Evolutionary conservation across 2,329 filamentous ascomycete species (phyloP).

Genomic region (Sclerotinia borealis): DNA sequence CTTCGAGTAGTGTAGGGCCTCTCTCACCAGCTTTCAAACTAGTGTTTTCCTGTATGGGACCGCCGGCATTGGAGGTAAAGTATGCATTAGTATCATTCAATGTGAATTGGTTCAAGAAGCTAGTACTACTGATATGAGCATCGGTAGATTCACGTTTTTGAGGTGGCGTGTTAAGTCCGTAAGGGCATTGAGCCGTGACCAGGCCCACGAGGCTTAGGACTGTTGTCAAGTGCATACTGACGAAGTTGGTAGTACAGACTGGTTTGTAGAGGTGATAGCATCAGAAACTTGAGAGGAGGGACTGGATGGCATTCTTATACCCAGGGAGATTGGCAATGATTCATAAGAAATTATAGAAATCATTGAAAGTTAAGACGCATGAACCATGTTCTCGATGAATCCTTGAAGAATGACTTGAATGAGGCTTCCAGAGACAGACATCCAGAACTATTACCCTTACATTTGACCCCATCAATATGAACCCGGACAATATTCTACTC

Average conservation of each 20-base stretch:
- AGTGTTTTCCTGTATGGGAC: constrained; percentile 60
- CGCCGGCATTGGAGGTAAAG: constrained; percentile 62
- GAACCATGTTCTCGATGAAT: not conserved
- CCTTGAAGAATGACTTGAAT: not conserved
- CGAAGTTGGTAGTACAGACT: not conserved
- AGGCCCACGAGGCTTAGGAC: not conserved
- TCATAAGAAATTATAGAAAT: not conserved
- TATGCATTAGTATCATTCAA: constrained; percentile 49
- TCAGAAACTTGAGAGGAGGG: not conserved
- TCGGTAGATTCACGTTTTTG: not conserved
- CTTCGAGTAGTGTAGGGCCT: constrained; percentile 63
- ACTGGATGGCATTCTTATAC: not conserved
- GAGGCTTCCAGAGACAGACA: not conserved
- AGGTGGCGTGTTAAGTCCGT: not conserved
- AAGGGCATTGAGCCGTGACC: constrained; percentile 2
- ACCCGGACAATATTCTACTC: not conserved
- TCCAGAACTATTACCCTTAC: not conserved
- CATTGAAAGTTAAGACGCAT: not conserved
- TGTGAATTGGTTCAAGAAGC: constrained; percentile 36
- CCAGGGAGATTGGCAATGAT: not conserved
- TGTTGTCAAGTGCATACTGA: not conserved
- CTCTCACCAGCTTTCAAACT: constrained; percentile 61
- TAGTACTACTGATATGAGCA: not conserved
- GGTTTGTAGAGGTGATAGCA: not conserved
- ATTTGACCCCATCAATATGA: not conserved